Base-by-base conservation (phyloP, 805 yeast species). In the Candida montana region DNA sequence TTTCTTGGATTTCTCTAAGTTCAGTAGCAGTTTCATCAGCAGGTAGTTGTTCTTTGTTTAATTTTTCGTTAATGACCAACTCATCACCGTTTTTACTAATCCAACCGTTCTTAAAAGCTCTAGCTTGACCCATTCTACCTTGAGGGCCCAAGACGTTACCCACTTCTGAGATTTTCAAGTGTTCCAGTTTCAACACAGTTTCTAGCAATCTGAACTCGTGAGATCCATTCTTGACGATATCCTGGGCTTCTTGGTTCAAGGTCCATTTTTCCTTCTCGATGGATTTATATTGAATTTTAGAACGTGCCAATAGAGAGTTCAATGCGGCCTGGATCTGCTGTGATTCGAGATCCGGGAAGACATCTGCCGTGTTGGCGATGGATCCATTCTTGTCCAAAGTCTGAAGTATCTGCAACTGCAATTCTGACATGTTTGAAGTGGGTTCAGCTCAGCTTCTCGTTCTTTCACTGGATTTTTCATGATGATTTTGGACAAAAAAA, bases 81-180 rank as follows among this genome's bases (percentile, higher is more conserved):
- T 74, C 79, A 53, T 85, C 95, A 44, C 91, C 95, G 45, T 83
- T 85, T 63, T 95, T 93, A 49, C 76, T 68, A 55, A 93, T 81
- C 99, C 99, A 93, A 32, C 95, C 95, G 63, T 90, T 90, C 66
- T 89, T 91, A 76, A 93, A 95, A 15, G 98, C 99, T 57, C 90
- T 81, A 53, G 95, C 95, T 69, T 93, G 99, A 49, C 99, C 99
- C 50, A 91, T 74, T 54, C 82, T 81, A 48, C 97, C 98, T 45
- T 79, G 79, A 39, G 79, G 69, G 42, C 97, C 97, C 66, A 91
- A 70, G 50, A 82, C 75, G 42, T 79, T 61, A 38, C 67, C 67
- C 40, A 84, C 86, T 40, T 91, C 97, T 19, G 83, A 62, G 53
- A 93, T 81, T 58, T 84, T 86, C 55, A 93, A 72, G 29, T 91